Conservation (phyloP, 768 basidiomycete species). For the Boletus tomentosulus region DNA sequence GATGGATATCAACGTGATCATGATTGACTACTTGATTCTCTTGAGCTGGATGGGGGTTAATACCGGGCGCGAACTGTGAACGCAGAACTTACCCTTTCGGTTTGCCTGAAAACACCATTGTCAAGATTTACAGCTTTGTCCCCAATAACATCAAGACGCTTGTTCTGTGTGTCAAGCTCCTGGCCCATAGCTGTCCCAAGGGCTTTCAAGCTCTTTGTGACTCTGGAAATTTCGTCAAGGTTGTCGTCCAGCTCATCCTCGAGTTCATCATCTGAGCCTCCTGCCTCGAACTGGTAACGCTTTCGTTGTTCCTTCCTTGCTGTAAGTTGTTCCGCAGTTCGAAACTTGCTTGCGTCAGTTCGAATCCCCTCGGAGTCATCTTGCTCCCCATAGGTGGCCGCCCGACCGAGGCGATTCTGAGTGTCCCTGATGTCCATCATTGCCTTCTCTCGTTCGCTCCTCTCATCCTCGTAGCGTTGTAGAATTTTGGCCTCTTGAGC, state of each 20-base stretch:
- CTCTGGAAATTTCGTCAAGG: conserved; percentile 77
- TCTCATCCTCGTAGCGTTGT: conserved; percentile 84
- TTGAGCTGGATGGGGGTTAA: conserved; percentile 44
- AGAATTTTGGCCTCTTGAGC: conserved; percentile 83
- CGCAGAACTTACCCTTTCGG: conserved; percentile 59
- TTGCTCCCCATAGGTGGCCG: conserved; percentile 56
- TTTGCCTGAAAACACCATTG: conserved; percentile 73
- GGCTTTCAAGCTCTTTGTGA: conserved; percentile 73
- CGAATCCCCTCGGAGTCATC: conserved; percentile 41
- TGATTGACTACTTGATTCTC: conserved; percentile 45
- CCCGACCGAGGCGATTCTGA: conserved; percentile 79
- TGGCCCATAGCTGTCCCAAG: conserved; percentile 80
- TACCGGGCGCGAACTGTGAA: conserved; percentile 16
- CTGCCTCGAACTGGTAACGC: conserved; percentile 89
- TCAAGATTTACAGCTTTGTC: conserved; percentile 77
- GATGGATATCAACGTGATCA: not conserved
- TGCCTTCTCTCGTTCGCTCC: conserved; percentile 75
- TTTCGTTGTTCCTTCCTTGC: conserved; percentile 66
- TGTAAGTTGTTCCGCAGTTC: conserved; percentile 48
- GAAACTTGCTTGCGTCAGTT: conserved; percentile 36
- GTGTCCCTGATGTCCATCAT: conserved; percentile 84
- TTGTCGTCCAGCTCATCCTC: conserved; percentile 95
- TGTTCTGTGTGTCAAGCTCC: conserved; percentile 86
- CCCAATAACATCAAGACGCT: conserved; percentile 68
- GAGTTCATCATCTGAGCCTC: conserved; percentile 86